Base-by-base conservation (phyloP, 2,329 filamentous ascomycete genomes). In the Exophiala mesophila region DNA sequence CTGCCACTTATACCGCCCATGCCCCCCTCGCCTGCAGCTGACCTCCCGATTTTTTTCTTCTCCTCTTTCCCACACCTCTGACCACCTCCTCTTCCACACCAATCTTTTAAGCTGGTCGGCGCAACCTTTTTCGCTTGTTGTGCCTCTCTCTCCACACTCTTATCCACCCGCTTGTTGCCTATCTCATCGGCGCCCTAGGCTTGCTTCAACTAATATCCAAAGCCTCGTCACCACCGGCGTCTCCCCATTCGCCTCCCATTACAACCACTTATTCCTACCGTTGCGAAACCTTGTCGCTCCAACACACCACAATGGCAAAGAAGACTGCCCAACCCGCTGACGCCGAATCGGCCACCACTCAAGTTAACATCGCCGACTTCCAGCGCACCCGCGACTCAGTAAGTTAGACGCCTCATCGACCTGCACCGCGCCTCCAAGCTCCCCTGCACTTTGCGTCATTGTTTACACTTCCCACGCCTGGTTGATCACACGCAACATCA, bases 301-400 rank as follows among this genome's bases (percentile, higher is more conserved):
- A 31, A 5, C 16, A n/a, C 23, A 13, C 40, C 20, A 35, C 31
- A 26, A 55, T 55, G 53, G 51, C 53, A 19, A 55, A 55, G 42
- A 55, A 54, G 37, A 47, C 45, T 23, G 34, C 32, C 21, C 21
- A 24, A 23, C 23, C 23, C 12, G 37, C 35, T 17, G 62, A 68
- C 37, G 53, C 57, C 24, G 53, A 55, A 37, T 48, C 45, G 24
- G 52, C 45, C 16, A 56, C 54, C 9, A 52, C 50, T 12, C 36
- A 47, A 26, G 65, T 71, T 53, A 68, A 87, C 49, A 74, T 84
- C 44, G 82, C 87, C 45, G 83, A 86, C 63, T 90, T 90, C 63
- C 76, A 86, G 47, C 76, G 82, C 60, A 87, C 88, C 36, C 79
- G 87, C 58, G 87, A 94, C 63, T 82, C 80, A 62, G 88, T 94